Base-by-base conservation (phyloP, 2,329 filamentous ascomycete species). In the Emmonsiellopsis sp. region DNA sequence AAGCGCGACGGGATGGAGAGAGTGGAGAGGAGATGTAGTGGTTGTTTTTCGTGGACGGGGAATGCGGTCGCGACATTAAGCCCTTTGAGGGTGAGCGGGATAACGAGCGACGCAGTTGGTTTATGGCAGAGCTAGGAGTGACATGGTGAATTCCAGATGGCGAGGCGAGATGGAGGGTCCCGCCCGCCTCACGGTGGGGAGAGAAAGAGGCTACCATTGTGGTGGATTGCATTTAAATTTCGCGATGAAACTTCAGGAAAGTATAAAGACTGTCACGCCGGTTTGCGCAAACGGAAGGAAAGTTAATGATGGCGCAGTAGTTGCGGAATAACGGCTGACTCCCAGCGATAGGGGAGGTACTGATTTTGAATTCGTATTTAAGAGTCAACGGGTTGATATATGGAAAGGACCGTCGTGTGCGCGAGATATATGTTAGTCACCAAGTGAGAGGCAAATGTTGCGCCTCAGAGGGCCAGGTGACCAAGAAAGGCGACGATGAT, bases 41-140 rank as follows among this genome's bases (percentile, higher is more conserved):
- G 45, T 74, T 62, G 55, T 67, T 72, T 60, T 76, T 77, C 45
- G 75, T 72, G 53, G 82, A 80, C 35, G 76, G 69, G 56, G 78
- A 72, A 48, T 73, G 70, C 13, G 73, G 72, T 55, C 76, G 72
- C 30, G 76, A 76, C 61, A 81, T 75, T 51, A 94, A 74, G 43
- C 76, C 76, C 69, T 93, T 95, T 34, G 92, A 95, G 9, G 92
- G 92, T n/a, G 92, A 96, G 63, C 90, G 82, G 54, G 91, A 96
- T 58, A 96, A 78, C 30, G 92, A 95, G 62, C 89, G 87, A 59
- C 91, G 82, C 55, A 96, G 77, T 63, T 89, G 87, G 65, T 89
- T 82, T 58, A 95, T 87, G 55, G 87, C 85, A 50, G 87, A 84
- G 57, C 87, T 85, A 59, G 89, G 83, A 74, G 95, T 88, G 63